Conservation (phyloP, 75 land plant species). For the Cunninghamia lanceolata region DNA sequence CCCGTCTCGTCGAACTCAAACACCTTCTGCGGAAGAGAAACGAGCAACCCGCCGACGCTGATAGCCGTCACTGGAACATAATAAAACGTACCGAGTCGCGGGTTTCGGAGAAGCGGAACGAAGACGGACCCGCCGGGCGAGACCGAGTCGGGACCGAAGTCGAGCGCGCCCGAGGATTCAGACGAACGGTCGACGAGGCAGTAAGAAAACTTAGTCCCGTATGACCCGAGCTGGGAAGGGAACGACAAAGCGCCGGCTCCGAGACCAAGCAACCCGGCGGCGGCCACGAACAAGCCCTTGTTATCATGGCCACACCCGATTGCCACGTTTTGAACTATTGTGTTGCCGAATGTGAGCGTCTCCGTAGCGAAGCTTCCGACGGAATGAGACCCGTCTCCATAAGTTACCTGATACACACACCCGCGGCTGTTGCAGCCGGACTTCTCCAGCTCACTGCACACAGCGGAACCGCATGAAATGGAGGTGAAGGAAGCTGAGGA, state of each 20-base stretch:
- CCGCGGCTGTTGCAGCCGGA: conserved; percentile 36
- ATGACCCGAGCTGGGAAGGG: conserved; percentile 58
- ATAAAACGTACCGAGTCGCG: conserved; percentile 62
- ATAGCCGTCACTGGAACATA: conserved; percentile 72
- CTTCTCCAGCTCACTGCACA: conserved; percentile 46
- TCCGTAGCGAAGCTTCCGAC: conserved; percentile 73
- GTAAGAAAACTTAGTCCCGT: conserved; percentile 54
- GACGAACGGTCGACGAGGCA: conserved; percentile 59
- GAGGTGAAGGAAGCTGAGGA: conserved; percentile 54
- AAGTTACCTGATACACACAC: conserved; percentile 69
- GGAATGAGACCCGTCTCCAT: conserved; percentile 90
- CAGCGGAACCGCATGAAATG: conserved; percentile 47
- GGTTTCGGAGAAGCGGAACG: conserved; percentile 67
- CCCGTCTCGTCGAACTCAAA: conserved; percentile 41
- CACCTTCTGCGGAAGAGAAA: conserved; percentile 38
- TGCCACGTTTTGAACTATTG: conserved; percentile 41
- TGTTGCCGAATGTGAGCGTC: conserved; percentile 60
- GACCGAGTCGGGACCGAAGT: conserved; percentile 45
- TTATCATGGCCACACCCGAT: conserved; percentile 88
- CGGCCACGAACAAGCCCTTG: conserved; percentile 77
- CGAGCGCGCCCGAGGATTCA: conserved; percentile 32
- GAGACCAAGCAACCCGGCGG: conserved; percentile 77
- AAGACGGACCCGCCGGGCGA: conserved; percentile 44
- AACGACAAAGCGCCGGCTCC: conserved; percentile 73
- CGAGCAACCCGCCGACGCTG: conserved; percentile 55